These are phyloP conservation scores for Ambrosia artemisiifolia DNA, from an alignment of 129 eudicot genomes.

Conservation along the genomic window DNA sequence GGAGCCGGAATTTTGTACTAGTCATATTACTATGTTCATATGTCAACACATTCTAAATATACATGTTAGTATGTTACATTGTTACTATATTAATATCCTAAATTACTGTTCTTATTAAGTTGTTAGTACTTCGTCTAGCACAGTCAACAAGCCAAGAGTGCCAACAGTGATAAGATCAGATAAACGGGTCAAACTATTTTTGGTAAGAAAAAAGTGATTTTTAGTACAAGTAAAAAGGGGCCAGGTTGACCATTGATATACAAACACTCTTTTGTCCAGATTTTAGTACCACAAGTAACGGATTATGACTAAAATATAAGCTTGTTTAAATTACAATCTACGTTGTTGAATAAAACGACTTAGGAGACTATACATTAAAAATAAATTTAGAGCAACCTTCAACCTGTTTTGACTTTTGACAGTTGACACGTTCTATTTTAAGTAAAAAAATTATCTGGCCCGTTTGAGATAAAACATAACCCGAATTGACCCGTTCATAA, in stretches of 20 bases:
- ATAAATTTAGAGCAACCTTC: not conserved
- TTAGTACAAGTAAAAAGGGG: not conserved
- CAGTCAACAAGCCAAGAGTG: no score
- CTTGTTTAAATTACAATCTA: not conserved
- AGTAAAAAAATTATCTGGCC: not conserved
- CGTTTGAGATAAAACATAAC: constrained; percentile 10
- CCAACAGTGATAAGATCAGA: no score
- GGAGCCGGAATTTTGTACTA: not conserved
- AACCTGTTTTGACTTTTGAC: not conserved
- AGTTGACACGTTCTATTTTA: not conserved
- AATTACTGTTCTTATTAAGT: not conserved
- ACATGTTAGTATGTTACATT: not conserved
- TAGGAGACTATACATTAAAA: not conserved
- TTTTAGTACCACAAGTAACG: not conserved
- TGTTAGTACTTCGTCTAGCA: not conserved
- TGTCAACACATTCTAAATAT: not conserved
- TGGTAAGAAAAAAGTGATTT: not conserved
- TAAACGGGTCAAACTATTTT: not conserved
- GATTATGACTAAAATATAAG: not conserved
- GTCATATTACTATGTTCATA: constrained; percentile 3
- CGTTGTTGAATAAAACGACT: not conserved
- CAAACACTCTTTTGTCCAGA: not conserved
- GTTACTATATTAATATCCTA: not conserved
- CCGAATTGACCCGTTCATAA: not conserved
- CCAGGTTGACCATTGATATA: not conserved